phyloP scores from a whole-genome alignment of 352 stramenopile genomes.

The Pythium aristosporum region DNA sequence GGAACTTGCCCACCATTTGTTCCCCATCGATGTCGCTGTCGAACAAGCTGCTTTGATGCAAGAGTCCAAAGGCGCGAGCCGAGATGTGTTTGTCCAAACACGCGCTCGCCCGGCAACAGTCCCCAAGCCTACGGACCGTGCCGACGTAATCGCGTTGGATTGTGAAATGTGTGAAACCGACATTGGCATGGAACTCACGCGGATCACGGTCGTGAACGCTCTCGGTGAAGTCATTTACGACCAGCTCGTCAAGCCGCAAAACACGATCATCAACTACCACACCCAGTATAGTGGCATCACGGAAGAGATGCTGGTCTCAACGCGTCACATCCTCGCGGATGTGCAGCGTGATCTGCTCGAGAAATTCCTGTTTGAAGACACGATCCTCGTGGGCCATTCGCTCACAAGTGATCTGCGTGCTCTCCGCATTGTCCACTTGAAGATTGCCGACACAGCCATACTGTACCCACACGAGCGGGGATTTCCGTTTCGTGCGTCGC shows the following conservation, averaged over 20 bases:
- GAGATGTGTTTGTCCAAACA: constrained; percentile 59
- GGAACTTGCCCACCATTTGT: constrained; percentile 73
- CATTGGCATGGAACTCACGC: constrained; percentile 80
- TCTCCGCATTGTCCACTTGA: constrained; percentile 69
- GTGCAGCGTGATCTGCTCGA: constrained; percentile 62
- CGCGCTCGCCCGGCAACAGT: constrained; percentile 30
- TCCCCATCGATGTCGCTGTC: constrained; percentile 52
- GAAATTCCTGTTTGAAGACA: constrained; percentile 67
- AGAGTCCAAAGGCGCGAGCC: constrained; percentile 46
- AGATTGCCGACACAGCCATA: constrained; percentile 75
- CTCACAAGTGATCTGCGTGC: constrained; percentile 84
- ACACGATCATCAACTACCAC: constrained; percentile 88
- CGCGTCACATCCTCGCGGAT: constrained; percentile 61
- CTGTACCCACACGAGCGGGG: constrained; percentile 83
- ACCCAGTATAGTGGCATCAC: constrained; percentile 90
- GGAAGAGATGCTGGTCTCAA: constrained; percentile 56
- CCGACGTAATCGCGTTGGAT: constrained; percentile 72
- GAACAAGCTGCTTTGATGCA: constrained; percentile 60
- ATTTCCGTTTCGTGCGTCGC: constrained; percentile 78
- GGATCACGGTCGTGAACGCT: constrained; percentile 74
- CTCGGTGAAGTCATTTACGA: constrained; percentile 71
- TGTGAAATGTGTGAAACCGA: constrained; percentile 91
- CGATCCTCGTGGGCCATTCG: constrained; percentile 84
- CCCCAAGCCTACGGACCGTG: background rate
- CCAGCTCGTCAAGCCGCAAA: constrained; percentile 80